Percentiles rank a stretch among this genome's conserved stretches.
phyloP scores from a whole-genome alignment of 257 asterid genomes.

The Solanum chilense region DNA sequence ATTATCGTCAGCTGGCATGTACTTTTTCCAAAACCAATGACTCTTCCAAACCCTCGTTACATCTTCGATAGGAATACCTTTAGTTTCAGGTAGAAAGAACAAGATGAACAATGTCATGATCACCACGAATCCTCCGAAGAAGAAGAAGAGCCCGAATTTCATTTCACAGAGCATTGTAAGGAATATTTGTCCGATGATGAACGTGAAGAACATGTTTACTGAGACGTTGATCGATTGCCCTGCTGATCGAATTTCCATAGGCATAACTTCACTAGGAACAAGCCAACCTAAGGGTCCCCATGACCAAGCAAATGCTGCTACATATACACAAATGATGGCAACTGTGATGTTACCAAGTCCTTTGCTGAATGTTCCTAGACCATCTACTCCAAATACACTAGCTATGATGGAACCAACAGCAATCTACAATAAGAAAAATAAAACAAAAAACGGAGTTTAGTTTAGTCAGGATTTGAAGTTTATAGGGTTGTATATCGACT shows the following conservation, averaged over 20 bases:
- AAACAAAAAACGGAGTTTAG: too few species aligned
- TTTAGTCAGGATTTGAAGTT: not conserved
- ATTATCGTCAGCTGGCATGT: constrained; percentile 19
- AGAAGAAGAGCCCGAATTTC: constrained; percentile 68
- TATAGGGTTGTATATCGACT: not conserved
- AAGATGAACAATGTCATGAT: constrained; percentile 43
- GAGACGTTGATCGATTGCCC: constrained; percentile 62
- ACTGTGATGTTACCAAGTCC: constrained; percentile 62
- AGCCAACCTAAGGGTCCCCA: constrained; percentile 95
- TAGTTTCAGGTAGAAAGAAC: constrained; percentile 72
- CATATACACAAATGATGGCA: constrained; percentile 59
- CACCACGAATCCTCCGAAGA: constrained; percentile 46
- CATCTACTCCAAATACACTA: constrained; percentile 49
- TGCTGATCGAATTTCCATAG: constrained; percentile 69
- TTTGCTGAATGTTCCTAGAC: constrained; percentile 36
- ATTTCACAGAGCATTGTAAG: constrained; percentile 56
- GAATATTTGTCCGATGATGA: constrained; percentile 54
- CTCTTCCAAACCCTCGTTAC: constrained; percentile 53
- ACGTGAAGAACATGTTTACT: constrained; percentile 66
- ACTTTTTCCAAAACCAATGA: constrained; percentile 76
- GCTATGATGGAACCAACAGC: constrained; percentile 42
- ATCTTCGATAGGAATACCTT: constrained; percentile 71
- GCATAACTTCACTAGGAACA: constrained; percentile 77
- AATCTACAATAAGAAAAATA: constrained; percentile 13
- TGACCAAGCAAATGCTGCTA: constrained; percentile 75